Evolutionary conservation across 1,139 yeast species (phyloP).

Genomic region (Candida neerlandica): DNA sequence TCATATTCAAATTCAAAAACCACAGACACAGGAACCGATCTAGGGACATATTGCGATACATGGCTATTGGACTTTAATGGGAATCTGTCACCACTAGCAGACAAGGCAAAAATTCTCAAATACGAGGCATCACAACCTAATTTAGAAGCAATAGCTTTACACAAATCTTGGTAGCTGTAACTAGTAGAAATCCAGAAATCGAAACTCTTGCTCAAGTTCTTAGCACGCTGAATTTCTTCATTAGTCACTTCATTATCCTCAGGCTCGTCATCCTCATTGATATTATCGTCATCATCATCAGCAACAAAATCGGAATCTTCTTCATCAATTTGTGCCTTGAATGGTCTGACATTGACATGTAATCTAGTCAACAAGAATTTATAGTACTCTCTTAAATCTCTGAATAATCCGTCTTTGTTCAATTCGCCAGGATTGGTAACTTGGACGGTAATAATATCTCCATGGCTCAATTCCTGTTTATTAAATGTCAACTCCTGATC

Average conservation of each 20-base stretch:
- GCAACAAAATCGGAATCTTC: constrained; percentile 52
- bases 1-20: constrained; percentile 68
- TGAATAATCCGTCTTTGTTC: constrained; percentile 22
- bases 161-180: constrained; percentile 60
- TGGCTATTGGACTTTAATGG: constrained; percentile 47
- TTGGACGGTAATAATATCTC: constrained; percentile 77
- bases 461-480: constrained; percentile 69
- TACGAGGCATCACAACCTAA: constrained; percentile 61
- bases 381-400: constrained; percentile 55
- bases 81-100: constrained; percentile 54
- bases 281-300: constrained; percentile 22
- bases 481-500: constrained; percentile 52
- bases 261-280: constrained; percentile 15
- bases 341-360: constrained; percentile 57
- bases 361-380: constrained; percentile 67
- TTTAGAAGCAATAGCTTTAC: constrained; percentile 56
- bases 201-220: constrained; percentile 34
- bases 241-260: constrained; percentile 14
- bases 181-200: constrained; percentile 73
- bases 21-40: constrained; percentile 49
- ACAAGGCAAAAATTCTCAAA: constrained; percentile 65
- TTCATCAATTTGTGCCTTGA: constrained; percentile 44
- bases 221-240: constrained; percentile 20
- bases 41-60: constrained; percentile 51
- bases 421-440: constrained; percentile 24